These are phyloP conservation scores for Ampelocalamus luodianensis DNA, from an alignment of 176 grass and related monocot species.

Conservation along the genomic window DNA sequence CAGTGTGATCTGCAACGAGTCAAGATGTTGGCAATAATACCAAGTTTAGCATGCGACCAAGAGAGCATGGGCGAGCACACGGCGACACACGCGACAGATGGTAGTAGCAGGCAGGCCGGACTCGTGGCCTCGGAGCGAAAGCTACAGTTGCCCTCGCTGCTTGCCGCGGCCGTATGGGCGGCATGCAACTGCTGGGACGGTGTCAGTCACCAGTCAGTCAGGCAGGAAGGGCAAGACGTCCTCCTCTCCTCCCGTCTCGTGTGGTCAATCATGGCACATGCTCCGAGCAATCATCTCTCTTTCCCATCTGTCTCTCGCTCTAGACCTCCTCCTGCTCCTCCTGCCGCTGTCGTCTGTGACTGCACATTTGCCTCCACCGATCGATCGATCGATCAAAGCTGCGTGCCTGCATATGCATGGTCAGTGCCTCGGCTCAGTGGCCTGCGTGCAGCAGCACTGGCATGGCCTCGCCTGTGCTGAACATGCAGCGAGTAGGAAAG, in stretches of 20 bases:
- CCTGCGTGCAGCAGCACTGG: neutral
- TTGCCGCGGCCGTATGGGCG: slow-evolving; percentile 29
- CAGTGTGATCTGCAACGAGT: neutral
- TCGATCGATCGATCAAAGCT: slow-evolving; percentile 12
- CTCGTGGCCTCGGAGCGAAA: slow-evolving; percentile 3
- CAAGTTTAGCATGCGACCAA: neutral
- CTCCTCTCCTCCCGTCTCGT: neutral
- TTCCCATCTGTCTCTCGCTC: neutral
- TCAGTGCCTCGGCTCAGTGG: neutral
- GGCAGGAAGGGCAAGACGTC: neutral
- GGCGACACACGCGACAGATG: slow-evolving; percentile 24
- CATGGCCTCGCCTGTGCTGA: neutral
- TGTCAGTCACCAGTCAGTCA: neutral
- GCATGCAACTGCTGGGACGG: slow-evolving; percentile 21
- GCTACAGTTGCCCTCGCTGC: slow-evolving; percentile 24
- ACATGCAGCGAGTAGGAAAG: neutral
- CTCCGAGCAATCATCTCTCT: slow-evolving; percentile 35
- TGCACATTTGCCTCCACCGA: neutral
- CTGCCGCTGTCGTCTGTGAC: slow-evolving; percentile 8
- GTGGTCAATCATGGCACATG: slow-evolving; percentile 47
- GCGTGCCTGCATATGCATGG: slow-evolving; percentile 10
- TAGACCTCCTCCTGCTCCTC: neutral
- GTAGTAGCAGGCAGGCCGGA: neutral
- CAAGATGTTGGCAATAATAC: neutral
- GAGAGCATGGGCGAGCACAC: neutral